Evolutionary conservation across 192 early-diverging fungal species (phyloP).

Genomic region (Coemansia interrupta): DNA sequence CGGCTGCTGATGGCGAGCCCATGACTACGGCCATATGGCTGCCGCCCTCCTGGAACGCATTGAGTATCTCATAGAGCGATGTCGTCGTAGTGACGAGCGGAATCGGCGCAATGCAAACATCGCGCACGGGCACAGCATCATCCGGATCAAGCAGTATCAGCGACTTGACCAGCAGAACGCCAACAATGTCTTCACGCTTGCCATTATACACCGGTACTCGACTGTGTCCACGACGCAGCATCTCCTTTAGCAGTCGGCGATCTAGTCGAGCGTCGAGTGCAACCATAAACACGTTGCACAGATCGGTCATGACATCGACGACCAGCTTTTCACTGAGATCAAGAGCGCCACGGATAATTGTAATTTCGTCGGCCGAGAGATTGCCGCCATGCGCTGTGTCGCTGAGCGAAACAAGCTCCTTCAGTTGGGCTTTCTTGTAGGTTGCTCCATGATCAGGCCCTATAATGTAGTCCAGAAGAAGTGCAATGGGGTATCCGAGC

Average conservation of each 20-base stretch:
- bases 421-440: constrained; percentile 78
- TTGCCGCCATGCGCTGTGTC: constrained; percentile 66
- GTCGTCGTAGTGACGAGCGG: constrained; percentile 47
- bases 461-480: constrained; percentile 75
- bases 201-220: constrained; percentile 71
- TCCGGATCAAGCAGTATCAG: constrained; percentile 72
- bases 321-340: constrained; percentile 72
- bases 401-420: constrained; percentile 74
- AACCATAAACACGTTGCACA: constrained; percentile 66
- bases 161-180: constrained; percentile 74
- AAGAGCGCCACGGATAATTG: constrained; percentile 73
- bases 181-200: constrained; percentile 63
- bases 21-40: constrained; percentile 75
- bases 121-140: constrained; percentile 61
- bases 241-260: constrained; percentile 55
- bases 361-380: constrained; percentile 73
- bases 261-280: constrained; percentile 62
- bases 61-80: constrained; percentile 68
- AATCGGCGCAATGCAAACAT: constrained; percentile 53
- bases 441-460: constrained; percentile 84
- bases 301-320: constrained; percentile 66
- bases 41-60: constrained; percentile 79
- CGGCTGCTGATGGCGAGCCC: constrained; percentile 17
- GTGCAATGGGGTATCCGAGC: constrained; percentile 80
- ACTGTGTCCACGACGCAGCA: constrained; percentile 67